phyloP scores from a whole-genome alignment of 192 early-diverging fungal species.

The Backusella parvicylindrica region DNA sequence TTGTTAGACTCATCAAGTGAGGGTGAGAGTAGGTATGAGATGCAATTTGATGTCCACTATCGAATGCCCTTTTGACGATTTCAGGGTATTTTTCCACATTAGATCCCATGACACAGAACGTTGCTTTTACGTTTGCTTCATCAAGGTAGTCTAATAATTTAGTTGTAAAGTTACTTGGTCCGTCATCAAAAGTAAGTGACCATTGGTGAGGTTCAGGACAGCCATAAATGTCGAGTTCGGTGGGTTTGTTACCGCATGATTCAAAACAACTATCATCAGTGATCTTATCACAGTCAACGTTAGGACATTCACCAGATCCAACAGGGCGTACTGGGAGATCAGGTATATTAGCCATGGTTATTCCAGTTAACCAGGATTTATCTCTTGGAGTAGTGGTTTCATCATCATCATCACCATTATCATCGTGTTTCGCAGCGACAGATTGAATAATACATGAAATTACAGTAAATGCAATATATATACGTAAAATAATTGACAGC shows the following conservation, averaged over 20 bases:
- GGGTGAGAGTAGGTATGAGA: constrained; percentile 52
- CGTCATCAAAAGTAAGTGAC: constrained; percentile 58
- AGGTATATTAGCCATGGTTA: neutral
- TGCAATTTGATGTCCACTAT: constrained; percentile 61
- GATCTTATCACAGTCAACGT: constrained; percentile 22
- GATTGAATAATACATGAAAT: neutral
- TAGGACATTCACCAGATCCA: constrained; percentile 23
- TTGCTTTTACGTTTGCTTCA: constrained; percentile 54
- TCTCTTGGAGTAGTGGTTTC: neutral
- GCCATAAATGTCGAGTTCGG: constrained; percentile 22
- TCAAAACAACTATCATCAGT: constrained; percentile 32
- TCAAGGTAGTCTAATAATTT: constrained; percentile 52
- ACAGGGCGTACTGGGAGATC: constrained; percentile 16
- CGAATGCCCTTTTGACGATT: constrained; percentile 42
- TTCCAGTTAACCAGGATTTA: neutral
- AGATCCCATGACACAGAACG: constrained; percentile 67
- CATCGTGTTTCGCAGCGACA: neutral
- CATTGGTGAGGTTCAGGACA: constrained; percentile 19
- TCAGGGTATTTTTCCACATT: constrained; percentile 46
- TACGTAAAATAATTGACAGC: neutral
- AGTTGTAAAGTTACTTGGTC: constrained; percentile 50
- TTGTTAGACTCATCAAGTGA: constrained; percentile 43
- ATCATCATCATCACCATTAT: neutral
- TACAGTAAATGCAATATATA: neutral
- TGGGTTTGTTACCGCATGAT: constrained; percentile 26